Evolutionary conservation across 441 rosid genomes (phyloP).

Genomic region (Biscutella laevigata): DNA sequence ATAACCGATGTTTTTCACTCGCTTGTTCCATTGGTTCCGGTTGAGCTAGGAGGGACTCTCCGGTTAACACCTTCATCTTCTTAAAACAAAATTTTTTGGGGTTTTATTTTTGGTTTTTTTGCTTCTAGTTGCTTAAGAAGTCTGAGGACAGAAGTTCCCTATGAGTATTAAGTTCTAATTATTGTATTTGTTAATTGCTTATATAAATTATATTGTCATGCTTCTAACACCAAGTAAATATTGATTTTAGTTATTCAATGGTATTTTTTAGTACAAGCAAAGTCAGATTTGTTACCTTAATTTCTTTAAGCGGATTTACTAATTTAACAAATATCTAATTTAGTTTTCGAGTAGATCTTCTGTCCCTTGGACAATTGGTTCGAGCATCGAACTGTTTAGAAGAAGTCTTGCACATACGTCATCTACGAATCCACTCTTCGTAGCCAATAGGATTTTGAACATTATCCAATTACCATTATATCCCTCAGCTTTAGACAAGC

Average conservation of each 20-base stretch:
- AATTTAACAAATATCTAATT: background rate
- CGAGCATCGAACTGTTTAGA: too few relatives aligned
- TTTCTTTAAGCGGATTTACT: too few relatives aligned
- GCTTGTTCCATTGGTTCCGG: constrained; percentile 68
- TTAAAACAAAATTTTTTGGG: background rate
- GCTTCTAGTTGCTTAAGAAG: background rate
- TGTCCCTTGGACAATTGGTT: too few relatives aligned
- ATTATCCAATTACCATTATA: background rate
- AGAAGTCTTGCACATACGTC: too few relatives aligned
- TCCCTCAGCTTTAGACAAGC: background rate
- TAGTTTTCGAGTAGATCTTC: too few relatives aligned
- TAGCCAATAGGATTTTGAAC: background rate
- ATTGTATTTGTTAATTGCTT: constrained; percentile 10
- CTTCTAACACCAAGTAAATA: background rate
- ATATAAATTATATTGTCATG: background rate
- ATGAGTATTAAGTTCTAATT: background rate
- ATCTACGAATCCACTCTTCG: too few relatives aligned
- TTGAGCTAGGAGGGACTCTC: constrained; percentile 81
- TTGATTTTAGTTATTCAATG: too few relatives aligned
- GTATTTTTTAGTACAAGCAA: too few relatives aligned
- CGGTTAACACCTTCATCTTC: constrained; percentile 30
- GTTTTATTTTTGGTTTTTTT: background rate
- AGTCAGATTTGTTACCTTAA: too few relatives aligned
- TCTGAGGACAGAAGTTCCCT: background rate
- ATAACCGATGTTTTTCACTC: constrained; percentile 94